Evolutionary conservation across 140 eudicot genomes (phyloP).

Genomic region (Flaveria floridana): DNA sequence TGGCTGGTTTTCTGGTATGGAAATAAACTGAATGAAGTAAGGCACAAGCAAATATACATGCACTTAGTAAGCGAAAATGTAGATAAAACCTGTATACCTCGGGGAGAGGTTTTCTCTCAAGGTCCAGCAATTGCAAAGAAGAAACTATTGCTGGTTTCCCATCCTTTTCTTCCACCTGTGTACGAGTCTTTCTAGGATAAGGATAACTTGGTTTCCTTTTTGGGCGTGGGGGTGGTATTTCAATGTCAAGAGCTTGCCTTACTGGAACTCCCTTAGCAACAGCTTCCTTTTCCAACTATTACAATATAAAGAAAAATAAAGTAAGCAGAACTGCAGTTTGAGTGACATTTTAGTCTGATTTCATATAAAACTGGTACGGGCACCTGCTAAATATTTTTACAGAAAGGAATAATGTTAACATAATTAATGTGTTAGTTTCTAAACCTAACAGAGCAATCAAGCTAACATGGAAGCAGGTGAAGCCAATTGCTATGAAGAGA

Average conservation of each 20-base stretch:
- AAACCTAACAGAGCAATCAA: conserved; percentile 1
- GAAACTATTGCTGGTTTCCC: conserved; percentile 44
- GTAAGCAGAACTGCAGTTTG: not conserved
- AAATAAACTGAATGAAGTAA: conserved; percentile 16
- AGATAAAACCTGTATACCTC: conserved; percentile 47
- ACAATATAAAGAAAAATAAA: conserved; percentile 9
- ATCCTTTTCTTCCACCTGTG: conserved; percentile 50
- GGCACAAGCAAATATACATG: not conserved
- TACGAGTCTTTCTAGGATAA: conserved; percentile 75
- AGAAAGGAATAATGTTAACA: conserved; percentile 8
- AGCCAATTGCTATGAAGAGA: not conserved
- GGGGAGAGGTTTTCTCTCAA: conserved; percentile 55
- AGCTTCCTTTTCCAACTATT: conserved; percentile 97
- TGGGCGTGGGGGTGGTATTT: conserved; percentile 99
- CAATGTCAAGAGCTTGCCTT: conserved; percentile 80
- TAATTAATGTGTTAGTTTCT: not conserved
- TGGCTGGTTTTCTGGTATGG: conserved; percentile 44
- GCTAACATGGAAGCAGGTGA: not conserved
- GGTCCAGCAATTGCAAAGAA: conserved; percentile 42
- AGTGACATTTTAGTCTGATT: not conserved
- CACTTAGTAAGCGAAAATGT: not conserved
- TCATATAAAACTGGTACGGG: not conserved
- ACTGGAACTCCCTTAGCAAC: conserved; percentile 70
- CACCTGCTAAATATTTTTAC: not conserved
- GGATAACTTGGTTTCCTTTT: conserved; percentile 95